Evolutionary conservation across 2,329 filamentous ascomycete genomes (phyloP).

Genomic region (Neopestalotiopsis sp.): DNA sequence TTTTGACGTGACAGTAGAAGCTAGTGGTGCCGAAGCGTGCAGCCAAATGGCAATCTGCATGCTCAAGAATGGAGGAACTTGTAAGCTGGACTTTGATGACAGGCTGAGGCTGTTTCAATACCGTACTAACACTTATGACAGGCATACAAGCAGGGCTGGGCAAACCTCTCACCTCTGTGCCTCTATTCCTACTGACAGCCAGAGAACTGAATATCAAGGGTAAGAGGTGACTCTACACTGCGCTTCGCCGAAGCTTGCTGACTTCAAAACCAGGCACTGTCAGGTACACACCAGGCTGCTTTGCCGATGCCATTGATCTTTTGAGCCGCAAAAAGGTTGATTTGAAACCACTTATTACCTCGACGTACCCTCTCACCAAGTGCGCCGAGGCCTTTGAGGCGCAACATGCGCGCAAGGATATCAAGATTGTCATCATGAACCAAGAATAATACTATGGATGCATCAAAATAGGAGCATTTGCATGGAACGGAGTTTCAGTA

Average conservation of each 20-base stretch:
- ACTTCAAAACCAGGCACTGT: not conserved
- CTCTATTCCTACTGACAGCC: constrained; percentile 5
- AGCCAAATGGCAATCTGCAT: constrained; percentile 10
- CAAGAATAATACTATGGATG: constrained; percentile 10
- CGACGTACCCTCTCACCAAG: constrained; percentile 7
- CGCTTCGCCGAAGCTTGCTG: not conserved
- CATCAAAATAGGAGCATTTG: not conserved
- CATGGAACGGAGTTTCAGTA: not conserved
- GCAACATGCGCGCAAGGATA: constrained; percentile 12
- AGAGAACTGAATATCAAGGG: constrained; percentile 12
- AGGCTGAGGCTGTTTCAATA: not conserved
- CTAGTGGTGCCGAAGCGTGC: constrained; percentile 10
- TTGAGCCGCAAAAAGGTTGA: constrained; percentile 13
- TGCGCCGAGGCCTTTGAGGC: constrained; percentile 12
- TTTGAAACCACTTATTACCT: constrained; percentile 14
- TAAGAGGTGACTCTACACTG: not conserved
- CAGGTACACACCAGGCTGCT: constrained; percentile 12
- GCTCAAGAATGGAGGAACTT: constrained; percentile 12
- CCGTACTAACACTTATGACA: not conserved
- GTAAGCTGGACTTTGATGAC: not conserved
- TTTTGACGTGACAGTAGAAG: constrained; percentile 9
- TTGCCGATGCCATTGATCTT: constrained; percentile 12
- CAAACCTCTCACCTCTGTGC: constrained; percentile 9
- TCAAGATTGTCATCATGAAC: constrained; percentile 17
- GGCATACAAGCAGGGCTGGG: constrained; percentile 13